Conservation (phyloP, 805 yeast genomes). For the Maudiozyma saulgeensis region DNA sequence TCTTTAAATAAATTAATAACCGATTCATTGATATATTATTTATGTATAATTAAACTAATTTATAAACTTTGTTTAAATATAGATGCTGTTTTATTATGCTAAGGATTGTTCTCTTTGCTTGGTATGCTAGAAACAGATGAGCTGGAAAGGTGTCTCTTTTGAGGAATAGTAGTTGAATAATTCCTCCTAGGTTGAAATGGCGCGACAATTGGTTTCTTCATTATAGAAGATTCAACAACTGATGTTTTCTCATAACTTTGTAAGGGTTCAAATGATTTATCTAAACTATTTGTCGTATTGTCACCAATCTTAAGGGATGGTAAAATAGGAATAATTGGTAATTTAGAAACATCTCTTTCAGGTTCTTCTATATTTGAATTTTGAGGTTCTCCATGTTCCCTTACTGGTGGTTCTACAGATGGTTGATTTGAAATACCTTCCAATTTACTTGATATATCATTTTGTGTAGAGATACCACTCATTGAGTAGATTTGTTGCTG, state of each 20-base stretch:
- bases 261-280: background rate
- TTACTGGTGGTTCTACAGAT: background rate
- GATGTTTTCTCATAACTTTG: background rate
- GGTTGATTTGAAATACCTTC: background rate
- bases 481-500: no score
- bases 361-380: background rate
- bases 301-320: background rate
- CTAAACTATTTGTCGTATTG: background rate
- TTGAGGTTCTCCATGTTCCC: background rate
- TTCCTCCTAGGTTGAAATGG: slow-evolving; percentile 25
- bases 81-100: background rate
- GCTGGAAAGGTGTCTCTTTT: slow-evolving; percentile 17
- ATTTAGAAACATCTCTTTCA: background rate
- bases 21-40: background rate
- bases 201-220: slow-evolving; percentile 11
- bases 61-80: background rate
- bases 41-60: background rate
- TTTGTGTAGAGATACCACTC: no score
- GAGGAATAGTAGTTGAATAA: slow-evolving; percentile 23
- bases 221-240: background rate
- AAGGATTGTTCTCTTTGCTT: background rate
- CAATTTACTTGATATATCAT: no score
- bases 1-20: no score
- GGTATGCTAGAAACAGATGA: background rate
- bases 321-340: background rate